Evolutionary conservation across 1,284 basidiomycete genomes (phyloP), one percentile per base, ranked within the genome.

Genomic region (Wallemia hederae): DNA sequence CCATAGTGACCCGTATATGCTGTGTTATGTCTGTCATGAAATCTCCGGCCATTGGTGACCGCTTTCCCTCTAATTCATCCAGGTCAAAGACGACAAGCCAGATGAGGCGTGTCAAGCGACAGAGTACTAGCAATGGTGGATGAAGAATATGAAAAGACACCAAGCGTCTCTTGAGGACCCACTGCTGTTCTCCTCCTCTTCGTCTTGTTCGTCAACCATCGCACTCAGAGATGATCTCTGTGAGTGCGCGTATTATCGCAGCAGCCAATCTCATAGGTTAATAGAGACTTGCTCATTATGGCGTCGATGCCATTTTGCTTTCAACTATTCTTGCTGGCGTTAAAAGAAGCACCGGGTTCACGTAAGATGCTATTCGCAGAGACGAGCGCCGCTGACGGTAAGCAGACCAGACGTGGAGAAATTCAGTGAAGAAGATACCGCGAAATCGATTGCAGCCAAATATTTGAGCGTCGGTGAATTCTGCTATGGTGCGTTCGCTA

Each of bases 311-410:
- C 25, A 77, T 88, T 61, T 76, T 96, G 56, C 65, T 97, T 60
- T 90, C 88, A 19, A 87, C 91, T 11, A 77, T 97, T 11, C 72
- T 92, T 24, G 91, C 91, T 31, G 92, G 92, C 31, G 81, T 98
- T 65, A 84, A 83, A 72, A 81, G 86, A 64, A 83, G 88, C 27
- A 90, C 83, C 62, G 89, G 89, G 31, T 88, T 88, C 72, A 73
- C 78, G 89, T 92, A 70, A 71, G 86, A 39, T 59, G 28, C 19
- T 60, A 29, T 26, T 57, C 26, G 57, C 19, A 14, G 25, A 34
- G 15, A 22, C 61, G 27, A 24, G 19, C 19, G 15, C 49, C 31
- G n/a, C 59, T 55, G 15, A 58, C 26, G 34, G 31, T 19, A 27
- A 60, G 62, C 63, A 90, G 87, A 29, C 76, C 82, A 25, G 76